Evolutionary conservation across 2,329 filamentous ascomycete species (phyloP).

Genomic region (Triangularia verruculosa): DNA sequence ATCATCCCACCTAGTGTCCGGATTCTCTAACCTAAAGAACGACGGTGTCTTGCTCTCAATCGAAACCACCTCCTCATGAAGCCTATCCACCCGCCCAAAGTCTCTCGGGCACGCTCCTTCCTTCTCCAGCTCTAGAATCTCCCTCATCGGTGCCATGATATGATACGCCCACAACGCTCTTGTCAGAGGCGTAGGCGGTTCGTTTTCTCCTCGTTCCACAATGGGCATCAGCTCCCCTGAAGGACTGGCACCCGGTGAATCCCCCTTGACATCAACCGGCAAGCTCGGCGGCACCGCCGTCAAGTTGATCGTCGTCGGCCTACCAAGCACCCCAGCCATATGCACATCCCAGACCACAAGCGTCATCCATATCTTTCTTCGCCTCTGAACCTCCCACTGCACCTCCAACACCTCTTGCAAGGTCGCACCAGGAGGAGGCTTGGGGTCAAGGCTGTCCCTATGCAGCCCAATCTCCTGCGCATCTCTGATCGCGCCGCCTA

Average conservation of each 20-base stretch:
- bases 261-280: conserved; percentile 47
- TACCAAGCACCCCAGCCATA: conserved; percentile 51
- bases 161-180: conserved; percentile 50
- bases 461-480: conserved; percentile 63
- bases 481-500: conserved; percentile 57
- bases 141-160: conserved; percentile 46
- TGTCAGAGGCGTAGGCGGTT: conserved; percentile 57
- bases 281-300: conserved; percentile 45
- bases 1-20: conserved; percentile 56
- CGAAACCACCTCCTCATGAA: conserved; percentile 50
- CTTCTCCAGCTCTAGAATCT: conserved; percentile 55
- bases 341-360: conserved; percentile 55
- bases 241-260: neutral
- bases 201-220: conserved; percentile 44
- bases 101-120: conserved; percentile 55
- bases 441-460: conserved; percentile 50
- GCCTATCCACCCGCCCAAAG: conserved; percentile 50
- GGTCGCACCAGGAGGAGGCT: conserved; percentile 41
- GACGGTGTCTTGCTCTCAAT: conserved; percentile 50
- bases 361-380: conserved; percentile 55
- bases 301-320: conserved; percentile 55
- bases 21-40: conserved; percentile 52
- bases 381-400: conserved; percentile 56
- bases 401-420: conserved; percentile 51
- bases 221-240: conserved; percentile 38